Conservation (phyloP, 805 yeast genomes). For the Wickerhamiella nectarea region DNA sequence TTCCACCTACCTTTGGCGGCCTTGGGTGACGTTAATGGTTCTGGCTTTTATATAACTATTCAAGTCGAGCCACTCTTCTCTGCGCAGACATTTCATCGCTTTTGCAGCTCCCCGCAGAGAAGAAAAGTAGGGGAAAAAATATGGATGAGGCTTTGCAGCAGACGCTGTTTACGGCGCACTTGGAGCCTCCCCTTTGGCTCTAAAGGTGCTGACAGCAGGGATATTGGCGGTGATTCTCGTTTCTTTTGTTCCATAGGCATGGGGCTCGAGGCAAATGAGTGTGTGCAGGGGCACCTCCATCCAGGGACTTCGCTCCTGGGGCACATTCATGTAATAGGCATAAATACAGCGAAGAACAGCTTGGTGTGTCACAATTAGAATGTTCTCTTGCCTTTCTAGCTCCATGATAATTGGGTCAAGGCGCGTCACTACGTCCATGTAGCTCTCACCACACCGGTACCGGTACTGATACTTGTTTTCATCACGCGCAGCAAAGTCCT, state of each 20-base stretch:
- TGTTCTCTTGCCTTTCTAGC: conserved; percentile 90
- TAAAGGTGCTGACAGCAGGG: conserved; percentile 94
- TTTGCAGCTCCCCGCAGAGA: too few species aligned
- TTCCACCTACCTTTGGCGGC: too few species aligned
- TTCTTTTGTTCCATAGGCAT: conserved; percentile 81
- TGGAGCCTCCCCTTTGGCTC: conserved; percentile 68
- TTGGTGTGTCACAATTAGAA: conserved; percentile 91
- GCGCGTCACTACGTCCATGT: conserved; percentile 86
- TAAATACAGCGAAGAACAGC: conserved; percentile 93
- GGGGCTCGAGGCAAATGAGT: conserved; percentile 83
- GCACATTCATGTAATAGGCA: conserved; percentile 97
- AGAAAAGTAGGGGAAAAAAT: too few species aligned
- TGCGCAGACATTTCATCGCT: too few species aligned
- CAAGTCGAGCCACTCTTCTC: too few species aligned
- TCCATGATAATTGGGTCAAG: conserved; percentile 98
- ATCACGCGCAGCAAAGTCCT: conserved; percentile 90
- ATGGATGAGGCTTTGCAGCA: too few species aligned
- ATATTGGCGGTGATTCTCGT: conserved; percentile 87
- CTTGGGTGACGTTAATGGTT: too few species aligned
- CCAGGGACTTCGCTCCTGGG: conserved; percentile 97
- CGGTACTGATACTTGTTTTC: conserved; percentile 91
- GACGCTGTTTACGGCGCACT: background rate
- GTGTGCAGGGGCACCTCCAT: conserved; percentile 97
- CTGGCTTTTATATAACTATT: too few species aligned
- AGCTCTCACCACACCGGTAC: conserved; percentile 94